These are phyloP conservation scores for Jamesozyma spencerorum DNA, from an alignment of 805 yeast genomes.

Conservation along the genomic window DNA sequence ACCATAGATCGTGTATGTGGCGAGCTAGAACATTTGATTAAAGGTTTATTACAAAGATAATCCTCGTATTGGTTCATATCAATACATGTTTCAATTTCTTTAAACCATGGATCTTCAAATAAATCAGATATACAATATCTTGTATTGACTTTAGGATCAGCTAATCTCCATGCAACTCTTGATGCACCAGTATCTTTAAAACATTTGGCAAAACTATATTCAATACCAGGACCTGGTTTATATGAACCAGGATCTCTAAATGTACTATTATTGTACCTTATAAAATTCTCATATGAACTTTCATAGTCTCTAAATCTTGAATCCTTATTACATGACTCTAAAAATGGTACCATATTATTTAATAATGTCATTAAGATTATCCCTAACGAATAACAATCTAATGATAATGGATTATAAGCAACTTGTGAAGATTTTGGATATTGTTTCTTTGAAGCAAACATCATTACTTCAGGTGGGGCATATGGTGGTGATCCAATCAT, in stretches of 20 bases:
- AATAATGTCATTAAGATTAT: slow-evolving; percentile 53
- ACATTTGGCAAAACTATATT: slow-evolving; percentile 58
- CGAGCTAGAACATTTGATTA: slow-evolving; percentile 1
- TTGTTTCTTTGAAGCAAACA: slow-evolving; percentile 28
- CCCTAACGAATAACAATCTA: slow-evolving; percentile 71
- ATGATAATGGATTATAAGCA: slow-evolving; percentile 52
- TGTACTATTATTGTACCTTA: slow-evolving; percentile 33
- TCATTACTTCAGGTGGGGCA: slow-evolving; percentile 68
- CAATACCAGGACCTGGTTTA: slow-evolving; percentile 58
- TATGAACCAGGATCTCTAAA: slow-evolving; percentile 39
- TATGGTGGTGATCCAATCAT: slow-evolving; percentile 77
- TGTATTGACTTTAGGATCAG: slow-evolving; percentile 49
- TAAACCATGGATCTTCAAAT: slow-evolving; percentile 58
- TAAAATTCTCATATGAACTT: slow-evolving; percentile 36
- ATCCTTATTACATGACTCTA: slow-evolving; percentile 38
- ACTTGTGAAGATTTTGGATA: slow-evolving; percentile 27
- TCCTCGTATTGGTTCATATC: slow-evolving; percentile 8
- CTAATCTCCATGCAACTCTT: slow-evolving; percentile 63
- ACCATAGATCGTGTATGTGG: slow-evolving; percentile 21
- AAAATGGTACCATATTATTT: slow-evolving; percentile 53
- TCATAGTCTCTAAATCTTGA: slow-evolving; percentile 49
- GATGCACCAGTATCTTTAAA: slow-evolving; percentile 53
- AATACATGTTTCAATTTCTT: slow-evolving; percentile 46
- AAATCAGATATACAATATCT: slow-evolving; percentile 48
- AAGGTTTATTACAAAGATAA: slow-evolving; percentile 3